Evolutionary conservation across 2,329 filamentous ascomycete genomes (phyloP).

Genomic region (Colletotrichum costaricense): DNA sequence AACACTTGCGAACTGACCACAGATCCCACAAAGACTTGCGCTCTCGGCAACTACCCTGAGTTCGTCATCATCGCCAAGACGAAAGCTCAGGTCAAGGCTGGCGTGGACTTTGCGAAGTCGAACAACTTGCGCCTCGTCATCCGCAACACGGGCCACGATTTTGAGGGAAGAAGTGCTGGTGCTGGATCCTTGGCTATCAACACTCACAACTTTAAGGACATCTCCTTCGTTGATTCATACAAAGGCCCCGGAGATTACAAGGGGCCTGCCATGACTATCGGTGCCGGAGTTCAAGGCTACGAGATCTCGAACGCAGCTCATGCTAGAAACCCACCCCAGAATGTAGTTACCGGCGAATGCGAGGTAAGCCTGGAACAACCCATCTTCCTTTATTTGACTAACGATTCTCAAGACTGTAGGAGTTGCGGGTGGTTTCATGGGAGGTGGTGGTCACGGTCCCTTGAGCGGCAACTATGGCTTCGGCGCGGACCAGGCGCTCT

Average conservation of each 20-base stretch:
- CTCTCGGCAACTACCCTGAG: conserved; percentile 52
- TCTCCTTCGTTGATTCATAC: conserved; percentile 53
- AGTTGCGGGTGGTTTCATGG: conserved; percentile 69
- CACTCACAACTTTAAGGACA: conserved; percentile 65
- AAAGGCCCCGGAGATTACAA: conserved; percentile 52
- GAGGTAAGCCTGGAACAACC: conserved; percentile 38
- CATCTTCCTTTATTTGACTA: neutral
- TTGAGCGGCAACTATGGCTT: conserved; percentile 56
- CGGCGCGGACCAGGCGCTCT: conserved; percentile 60
- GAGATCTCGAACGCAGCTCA: conserved; percentile 56
- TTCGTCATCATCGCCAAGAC: conserved; percentile 43
- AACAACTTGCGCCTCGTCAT: conserved; percentile 64
- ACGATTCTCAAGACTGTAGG: conserved; percentile 59
- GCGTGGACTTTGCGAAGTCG: conserved; percentile 43
- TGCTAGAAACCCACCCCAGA: conserved; percentile 49
- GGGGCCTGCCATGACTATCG: conserved; percentile 64
- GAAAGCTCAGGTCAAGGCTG: conserved; percentile 42
- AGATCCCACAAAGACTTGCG: conserved; percentile 47
- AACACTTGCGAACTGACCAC: conserved; percentile 51
- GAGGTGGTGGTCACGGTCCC: conserved; percentile 68
- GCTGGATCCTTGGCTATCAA: conserved; percentile 67
- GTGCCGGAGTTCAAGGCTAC: conserved; percentile 62
- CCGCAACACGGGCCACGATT: conserved; percentile 69
- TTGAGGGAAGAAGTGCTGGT: conserved; percentile 71
- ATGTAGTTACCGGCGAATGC: conserved; percentile 65